A percentile compares a stretch with the other conserved stretches of the same genome.
phyloP scores from a whole-genome alignment of 176 grass and related monocot species.

The Musa beccarii region DNA sequence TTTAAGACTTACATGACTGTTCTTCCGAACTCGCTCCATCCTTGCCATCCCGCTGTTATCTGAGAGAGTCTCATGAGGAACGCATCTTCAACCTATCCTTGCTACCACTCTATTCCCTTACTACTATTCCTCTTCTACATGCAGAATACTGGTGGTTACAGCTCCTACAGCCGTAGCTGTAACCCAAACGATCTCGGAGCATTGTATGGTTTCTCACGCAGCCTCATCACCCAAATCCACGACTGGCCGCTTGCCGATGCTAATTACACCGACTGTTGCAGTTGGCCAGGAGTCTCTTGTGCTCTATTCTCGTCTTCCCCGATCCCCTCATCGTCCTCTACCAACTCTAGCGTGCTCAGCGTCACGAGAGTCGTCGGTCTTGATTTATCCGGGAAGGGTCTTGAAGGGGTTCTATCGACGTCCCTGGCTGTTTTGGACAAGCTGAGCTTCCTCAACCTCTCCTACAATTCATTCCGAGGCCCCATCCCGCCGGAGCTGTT shows the following conservation, averaged over 20 bases:
- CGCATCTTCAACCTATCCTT: too few species aligned
- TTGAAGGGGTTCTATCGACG: background rate
- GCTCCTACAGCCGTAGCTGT: background rate
- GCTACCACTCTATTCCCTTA: too few species aligned
- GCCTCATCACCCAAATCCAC: background rate
- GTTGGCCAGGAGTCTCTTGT: background rate
- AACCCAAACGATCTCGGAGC: background rate
- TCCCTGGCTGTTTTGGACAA: background rate
- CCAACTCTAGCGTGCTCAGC: background rate
- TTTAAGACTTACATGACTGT: too few species aligned
- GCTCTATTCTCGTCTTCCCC: background rate
- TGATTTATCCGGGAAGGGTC: background rate
- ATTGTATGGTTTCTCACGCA: background rate
- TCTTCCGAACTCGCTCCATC: too few species aligned
- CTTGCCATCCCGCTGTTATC: too few species aligned
- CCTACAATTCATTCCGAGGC: background rate
- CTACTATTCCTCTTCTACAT: background rate
- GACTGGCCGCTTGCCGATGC: background rate
- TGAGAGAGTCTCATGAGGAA: too few species aligned
- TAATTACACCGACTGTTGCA: background rate
- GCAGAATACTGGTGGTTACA: background rate
- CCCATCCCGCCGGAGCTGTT: background rate
- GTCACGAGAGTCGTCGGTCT: background rate
- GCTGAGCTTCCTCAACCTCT: constrained; percentile 1
- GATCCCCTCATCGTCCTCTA: background rate